Percentiles rank a stretch among this genome's conserved stretches.
Evolutionary conservation across 2,329 filamentous ascomycete genomes (phyloP).

Genomic region (Tolypocladium sp.): DNA sequence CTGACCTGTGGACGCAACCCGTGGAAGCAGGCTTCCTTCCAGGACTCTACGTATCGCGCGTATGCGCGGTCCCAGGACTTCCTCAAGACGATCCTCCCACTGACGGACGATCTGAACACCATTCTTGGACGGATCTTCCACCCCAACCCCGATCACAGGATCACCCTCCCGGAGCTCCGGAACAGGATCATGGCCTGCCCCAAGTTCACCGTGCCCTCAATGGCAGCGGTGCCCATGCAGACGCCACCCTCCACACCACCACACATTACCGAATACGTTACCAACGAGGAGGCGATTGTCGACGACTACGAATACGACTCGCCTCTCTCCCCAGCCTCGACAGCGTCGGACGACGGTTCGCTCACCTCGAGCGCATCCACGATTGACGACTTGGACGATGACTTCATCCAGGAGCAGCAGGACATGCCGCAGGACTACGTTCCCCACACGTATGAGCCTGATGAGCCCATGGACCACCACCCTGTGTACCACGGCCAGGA

Average conservation of each 20-base stretch:
- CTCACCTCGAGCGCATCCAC: constrained; percentile 44
- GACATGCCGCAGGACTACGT: constrained; percentile 29
- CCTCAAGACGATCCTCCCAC: constrained; percentile 81
- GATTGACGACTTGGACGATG: constrained; percentile 41
- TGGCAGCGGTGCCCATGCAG: constrained; percentile 23
- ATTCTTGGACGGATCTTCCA: constrained; percentile 86
- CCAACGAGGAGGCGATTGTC: constrained; percentile 34
- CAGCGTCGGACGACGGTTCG: constrained; percentile 45
- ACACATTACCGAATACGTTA: constrained; percentile 35
- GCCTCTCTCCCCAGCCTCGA: constrained; percentile 40
- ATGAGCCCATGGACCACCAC: constrained; percentile 29
- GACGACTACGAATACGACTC: constrained; percentile 35
- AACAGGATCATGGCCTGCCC: constrained; percentile 68
- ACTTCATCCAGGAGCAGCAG: constrained; percentile 35
- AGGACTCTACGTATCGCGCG: constrained; percentile 91
- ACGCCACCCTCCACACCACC: constrained; percentile 34
- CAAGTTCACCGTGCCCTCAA: constrained; percentile 52
- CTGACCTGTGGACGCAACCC: constrained; percentile 96
- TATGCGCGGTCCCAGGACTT: constrained; percentile 81
- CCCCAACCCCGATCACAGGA: constrained; percentile 71
- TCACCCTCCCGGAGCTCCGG: constrained; percentile 72
- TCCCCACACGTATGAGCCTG: constrained; percentile 35
- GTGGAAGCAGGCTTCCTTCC: constrained; percentile 91
- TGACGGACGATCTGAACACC: constrained; percentile 81
- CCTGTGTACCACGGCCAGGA: constrained; percentile 34